Percentiles rank a stretch among this genome's conserved stretches.
Conservation (phyloP, 805 yeast species). For the Scheffersomyces spartinae region DNA sequence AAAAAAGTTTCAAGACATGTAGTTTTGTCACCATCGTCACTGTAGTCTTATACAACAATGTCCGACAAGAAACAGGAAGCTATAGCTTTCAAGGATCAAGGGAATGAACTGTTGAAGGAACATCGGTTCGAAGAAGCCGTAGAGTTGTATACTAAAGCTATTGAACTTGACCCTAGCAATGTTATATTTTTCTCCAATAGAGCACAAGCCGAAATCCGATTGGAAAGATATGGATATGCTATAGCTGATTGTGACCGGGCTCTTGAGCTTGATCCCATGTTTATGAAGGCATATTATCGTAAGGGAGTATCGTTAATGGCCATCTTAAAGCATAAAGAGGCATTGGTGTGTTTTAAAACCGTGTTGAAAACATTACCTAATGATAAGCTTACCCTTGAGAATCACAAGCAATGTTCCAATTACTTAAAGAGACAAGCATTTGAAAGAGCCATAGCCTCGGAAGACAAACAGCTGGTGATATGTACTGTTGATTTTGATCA, state of each 20-base stretch:
- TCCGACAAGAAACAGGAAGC: constrained; percentile 33
- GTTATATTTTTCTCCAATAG: constrained; percentile 71
- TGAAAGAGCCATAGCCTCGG: constrained; percentile 76
- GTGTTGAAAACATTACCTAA: constrained; percentile 54
- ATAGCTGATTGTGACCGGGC: constrained; percentile 69
- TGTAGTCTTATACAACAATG: no score
- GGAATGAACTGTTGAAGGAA: constrained; percentile 60
- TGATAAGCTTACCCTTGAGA: constrained; percentile 55
- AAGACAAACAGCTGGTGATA: constrained; percentile 42
- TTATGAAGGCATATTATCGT: constrained; percentile 76
- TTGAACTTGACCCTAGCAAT: constrained; percentile 46
- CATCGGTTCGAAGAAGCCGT: constrained; percentile 56
- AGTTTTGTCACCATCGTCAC: no score
- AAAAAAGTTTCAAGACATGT: no score
- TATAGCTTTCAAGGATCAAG: constrained; percentile 47
- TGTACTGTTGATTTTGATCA: constrained; percentile 35
- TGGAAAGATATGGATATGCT: constrained; percentile 81
- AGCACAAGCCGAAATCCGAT: constrained; percentile 79
- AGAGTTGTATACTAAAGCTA: constrained; percentile 64
- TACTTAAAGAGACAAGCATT: constrained; percentile 66
- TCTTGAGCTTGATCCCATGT: constrained; percentile 50
- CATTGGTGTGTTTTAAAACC: constrained; percentile 54
- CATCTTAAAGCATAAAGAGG: constrained; percentile 61
- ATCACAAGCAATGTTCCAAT: constrained; percentile 50
- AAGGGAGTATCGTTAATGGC: constrained; percentile 77